Percentiles rank a stretch among this genome's conserved stretches.
phyloP scores from a whole-genome alignment of 129 eudicot genomes.

The Tagetes patula region DNA sequence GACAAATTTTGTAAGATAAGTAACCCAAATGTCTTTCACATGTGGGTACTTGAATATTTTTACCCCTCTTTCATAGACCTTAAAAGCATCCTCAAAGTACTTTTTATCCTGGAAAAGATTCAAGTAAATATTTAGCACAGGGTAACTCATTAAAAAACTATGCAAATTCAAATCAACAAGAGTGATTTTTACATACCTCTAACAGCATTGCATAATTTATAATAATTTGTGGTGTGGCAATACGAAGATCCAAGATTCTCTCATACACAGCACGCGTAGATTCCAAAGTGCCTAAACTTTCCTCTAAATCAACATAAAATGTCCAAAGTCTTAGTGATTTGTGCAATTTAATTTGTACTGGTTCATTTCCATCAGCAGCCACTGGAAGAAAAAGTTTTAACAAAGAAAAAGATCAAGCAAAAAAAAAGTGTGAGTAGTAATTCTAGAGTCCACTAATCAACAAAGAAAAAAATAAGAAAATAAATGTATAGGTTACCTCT shows the following conservation, averaged over 20 bases:
- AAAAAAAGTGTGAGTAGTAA: conserved; percentile 3
- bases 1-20: conserved; percentile 88
- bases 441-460: not conserved
- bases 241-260: conserved; percentile 78
- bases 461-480: not conserved
- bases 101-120: conserved; percentile 61
- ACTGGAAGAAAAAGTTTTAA: conserved; percentile 42
- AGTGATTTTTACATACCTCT: conserved; percentile 49
- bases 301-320: conserved; percentile 91
- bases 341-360: conserved; percentile 90
- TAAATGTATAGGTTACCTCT: conserved; percentile 52
- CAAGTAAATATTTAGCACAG: conserved; percentile 21
- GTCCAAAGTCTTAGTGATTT: conserved; percentile 87
- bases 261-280: conserved; percentile 86
- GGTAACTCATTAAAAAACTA: not conserved
- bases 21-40: conserved; percentile 94
- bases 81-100: conserved; percentile 94
- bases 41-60: conserved; percentile 96
- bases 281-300: conserved; percentile 83
- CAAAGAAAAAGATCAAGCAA: not conserved
- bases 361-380: conserved; percentile 97
- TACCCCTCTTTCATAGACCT: conserved; percentile 95
- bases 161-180: not conserved
- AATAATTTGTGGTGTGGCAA: conserved; percentile 94
- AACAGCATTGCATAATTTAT: conserved; percentile 87